Conservation (phyloP, 1,284 basidiomycete genomes). For the Tylopilus orsonianus region DNA sequence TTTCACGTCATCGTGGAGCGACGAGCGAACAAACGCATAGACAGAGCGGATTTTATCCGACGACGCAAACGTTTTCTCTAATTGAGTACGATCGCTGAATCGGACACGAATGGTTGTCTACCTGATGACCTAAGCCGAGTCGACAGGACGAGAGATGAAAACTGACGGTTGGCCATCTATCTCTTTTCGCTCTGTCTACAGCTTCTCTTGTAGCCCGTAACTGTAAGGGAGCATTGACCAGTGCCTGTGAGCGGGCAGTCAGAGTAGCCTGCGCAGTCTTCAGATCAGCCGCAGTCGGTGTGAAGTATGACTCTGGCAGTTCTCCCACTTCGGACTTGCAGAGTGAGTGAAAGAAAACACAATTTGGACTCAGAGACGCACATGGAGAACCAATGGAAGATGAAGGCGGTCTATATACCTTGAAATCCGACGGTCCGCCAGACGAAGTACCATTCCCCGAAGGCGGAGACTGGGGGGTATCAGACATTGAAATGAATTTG, state of each 20-base stretch:
- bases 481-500: slow-evolving; percentile 26
- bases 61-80: slow-evolving; percentile 79
- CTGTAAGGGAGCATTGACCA: slow-evolving; percentile 77
- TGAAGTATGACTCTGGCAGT: slow-evolving; percentile 73
- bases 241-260: slow-evolving; percentile 58
- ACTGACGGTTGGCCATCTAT: slow-evolving; percentile 72
- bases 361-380: slow-evolving; percentile 26
- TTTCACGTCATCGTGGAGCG: slow-evolving; percentile 69
- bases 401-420: slow-evolving; percentile 47
- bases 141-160: neutral
- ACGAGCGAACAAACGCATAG: slow-evolving; percentile 80
- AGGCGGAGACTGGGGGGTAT: slow-evolving; percentile 17
- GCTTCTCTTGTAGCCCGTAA: slow-evolving; percentile 69
- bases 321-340: slow-evolving; percentile 33
- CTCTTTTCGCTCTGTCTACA: slow-evolving; percentile 57
- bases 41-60: slow-evolving; percentile 75
- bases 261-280: slow-evolving; percentile 67
- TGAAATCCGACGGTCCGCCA: slow-evolving; percentile 35
- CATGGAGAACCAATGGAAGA: slow-evolving; percentile 16
- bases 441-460: slow-evolving; percentile 1
- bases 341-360: slow-evolving; percentile 9
- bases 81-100: slow-evolving; percentile 77
- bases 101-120: slow-evolving; percentile 81
- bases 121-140: slow-evolving; percentile 11
- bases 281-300: slow-evolving; percentile 73